These are phyloP conservation scores for grape (Vitis vinifera) DNA, from an alignment of 164 flowering plant species.

Conservation along the genomic window DNA sequence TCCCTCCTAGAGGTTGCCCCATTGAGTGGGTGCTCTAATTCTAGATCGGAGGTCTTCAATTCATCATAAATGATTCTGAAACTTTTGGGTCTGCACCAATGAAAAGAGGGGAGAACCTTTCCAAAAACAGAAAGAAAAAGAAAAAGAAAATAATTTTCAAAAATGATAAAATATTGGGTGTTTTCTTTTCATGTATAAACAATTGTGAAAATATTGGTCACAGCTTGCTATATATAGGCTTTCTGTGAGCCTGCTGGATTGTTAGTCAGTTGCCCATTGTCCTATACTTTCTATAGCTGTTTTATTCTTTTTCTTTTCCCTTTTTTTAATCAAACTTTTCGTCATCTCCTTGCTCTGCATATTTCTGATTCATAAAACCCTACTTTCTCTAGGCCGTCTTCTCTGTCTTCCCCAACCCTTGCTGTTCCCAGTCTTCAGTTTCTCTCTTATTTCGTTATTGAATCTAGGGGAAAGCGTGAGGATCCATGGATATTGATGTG, in stretches of 20 bases:
- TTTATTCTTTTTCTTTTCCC: background rate
- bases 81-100: background rate
- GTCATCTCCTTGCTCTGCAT: too few relatives aligned
- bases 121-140: too few relatives aligned
- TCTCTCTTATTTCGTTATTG: conserved; percentile 1
- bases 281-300: conserved; percentile 5
- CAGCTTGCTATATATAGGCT: conserved; percentile 28
- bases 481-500: conserved; percentile 30
- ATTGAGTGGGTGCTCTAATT: conserved; percentile 23
- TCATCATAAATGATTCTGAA: conserved; percentile 21
- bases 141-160: too few relatives aligned
- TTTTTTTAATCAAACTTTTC: too few relatives aligned
- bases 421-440: background rate
- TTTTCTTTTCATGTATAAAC: too few relatives aligned
- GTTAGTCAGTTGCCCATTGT: conserved; percentile 4
- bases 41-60: conserved; percentile 17
- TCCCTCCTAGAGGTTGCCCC: conserved; percentile 5
- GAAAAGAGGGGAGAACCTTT: too few relatives aligned
- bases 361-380: conserved; percentile 1
- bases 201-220: background rate
- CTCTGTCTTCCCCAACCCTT: conserved; percentile 7
- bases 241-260: conserved; percentile 4
- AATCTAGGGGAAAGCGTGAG: background rate
- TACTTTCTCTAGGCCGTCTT: background rate
- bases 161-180: too few relatives aligned